A percentile compares a stretch with the other conserved stretches of the same genome.
Conservation (phyloP, 2,329 filamentous ascomycete genomes). For the Fusarium hostae region DNA sequence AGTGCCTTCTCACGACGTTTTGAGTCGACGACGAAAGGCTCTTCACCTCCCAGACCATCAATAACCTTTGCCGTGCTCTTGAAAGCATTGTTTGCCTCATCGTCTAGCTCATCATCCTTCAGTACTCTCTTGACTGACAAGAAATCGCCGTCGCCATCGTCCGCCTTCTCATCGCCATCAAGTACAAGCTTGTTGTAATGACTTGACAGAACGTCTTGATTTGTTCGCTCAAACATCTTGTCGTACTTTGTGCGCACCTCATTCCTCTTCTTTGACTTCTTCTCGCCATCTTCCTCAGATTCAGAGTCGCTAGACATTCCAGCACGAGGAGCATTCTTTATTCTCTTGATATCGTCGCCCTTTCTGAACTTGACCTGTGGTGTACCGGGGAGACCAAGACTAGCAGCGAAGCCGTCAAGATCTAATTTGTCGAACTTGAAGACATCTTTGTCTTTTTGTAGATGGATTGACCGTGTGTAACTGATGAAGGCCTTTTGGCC, state of each 20-base stretch:
- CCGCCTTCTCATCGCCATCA: constrained; percentile 62
- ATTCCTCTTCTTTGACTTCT: constrained; percentile 70
- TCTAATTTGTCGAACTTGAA: constrained; percentile 88
- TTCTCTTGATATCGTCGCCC: constrained; percentile 84
- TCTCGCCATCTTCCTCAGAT: constrained; percentile 63
- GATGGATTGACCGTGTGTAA: constrained; percentile 84
- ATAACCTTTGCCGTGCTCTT: constrained; percentile 67
- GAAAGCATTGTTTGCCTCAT: constrained; percentile 58
- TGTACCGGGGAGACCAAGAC: constrained; percentile 87
- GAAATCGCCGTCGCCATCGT: constrained; percentile 78
- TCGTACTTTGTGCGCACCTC: constrained; percentile 94
- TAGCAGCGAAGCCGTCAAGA: constrained; percentile 85
- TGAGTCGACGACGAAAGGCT: constrained; percentile 86
- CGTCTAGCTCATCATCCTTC: constrained; percentile 72
- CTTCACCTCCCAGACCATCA: constrained; percentile 73
- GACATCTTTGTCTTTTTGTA: constrained; percentile 91
- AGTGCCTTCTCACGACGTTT: constrained; percentile 96
- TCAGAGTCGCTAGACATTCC: constrained; percentile 72
- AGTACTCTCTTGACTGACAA: constrained; percentile 90
- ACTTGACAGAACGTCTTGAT: constrained; percentile 93
- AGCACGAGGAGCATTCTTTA: constrained; percentile 85
- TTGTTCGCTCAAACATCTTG: constrained; percentile 96
- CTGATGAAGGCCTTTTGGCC: constrained; percentile 96
- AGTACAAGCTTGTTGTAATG: constrained; percentile 91
- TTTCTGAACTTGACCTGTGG: constrained; percentile 95